Percentiles rank a stretch among this genome's conserved stretches.
These are phyloP conservation scores for Suaeda aralocaspica DNA, from an alignment of 148 eudicot genomes.

Conservation along the genomic window DNA sequence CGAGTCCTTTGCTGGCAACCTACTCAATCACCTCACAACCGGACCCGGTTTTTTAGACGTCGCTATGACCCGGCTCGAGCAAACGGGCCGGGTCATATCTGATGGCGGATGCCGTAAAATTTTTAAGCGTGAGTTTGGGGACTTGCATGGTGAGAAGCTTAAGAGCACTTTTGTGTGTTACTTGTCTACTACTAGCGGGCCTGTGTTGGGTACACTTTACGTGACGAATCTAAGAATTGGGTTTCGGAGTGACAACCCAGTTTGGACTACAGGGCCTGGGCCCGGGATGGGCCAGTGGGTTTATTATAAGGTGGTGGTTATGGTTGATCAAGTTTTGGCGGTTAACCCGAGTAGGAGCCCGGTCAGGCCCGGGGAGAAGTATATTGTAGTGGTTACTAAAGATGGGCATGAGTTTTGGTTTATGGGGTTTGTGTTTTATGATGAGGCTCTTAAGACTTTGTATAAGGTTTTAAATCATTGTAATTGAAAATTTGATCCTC, in stretches of 20 bases:
- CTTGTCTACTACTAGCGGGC: slow-evolving; percentile 45
- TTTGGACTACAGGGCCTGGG: slow-evolving; percentile 20
- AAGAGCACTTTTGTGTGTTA: slow-evolving; percentile 42
- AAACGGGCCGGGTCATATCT: slow-evolving; percentile 39
- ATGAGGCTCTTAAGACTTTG: slow-evolving; percentile 35
- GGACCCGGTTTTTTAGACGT: slow-evolving; percentile 39
- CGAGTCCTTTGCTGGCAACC: slow-evolving; percentile 35
- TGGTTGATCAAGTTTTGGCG: slow-evolving; percentile 29
- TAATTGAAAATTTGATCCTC: no score
- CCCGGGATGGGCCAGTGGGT: slow-evolving; percentile 27
- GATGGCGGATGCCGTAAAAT: slow-evolving; percentile 52
- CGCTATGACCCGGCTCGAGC: slow-evolving; percentile 41
- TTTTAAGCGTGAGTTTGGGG: slow-evolving; percentile 41
- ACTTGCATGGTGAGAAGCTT: slow-evolving; percentile 35
- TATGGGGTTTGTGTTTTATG: slow-evolving; percentile 40
- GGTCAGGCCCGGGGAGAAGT: slow-evolving; percentile 27
- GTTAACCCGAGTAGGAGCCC: slow-evolving; percentile 21
- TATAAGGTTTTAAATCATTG: slow-evolving; percentile 23
- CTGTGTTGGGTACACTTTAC: slow-evolving; percentile 54
- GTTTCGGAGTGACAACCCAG: slow-evolving; percentile 51
- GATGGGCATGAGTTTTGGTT: slow-evolving; percentile 46
- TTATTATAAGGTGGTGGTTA: slow-evolving; percentile 34
- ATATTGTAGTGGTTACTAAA: slow-evolving; percentile 25
- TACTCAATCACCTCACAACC: slow-evolving; percentile 44
- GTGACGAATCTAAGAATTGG: slow-evolving; percentile 42